Percentiles rank a stretch among this genome's conserved stretches.
These are phyloP conservation scores for Plicaturopsis crispa DNA, from an alignment of 768 basidiomycete species.

Conservation along the genomic window DNA sequence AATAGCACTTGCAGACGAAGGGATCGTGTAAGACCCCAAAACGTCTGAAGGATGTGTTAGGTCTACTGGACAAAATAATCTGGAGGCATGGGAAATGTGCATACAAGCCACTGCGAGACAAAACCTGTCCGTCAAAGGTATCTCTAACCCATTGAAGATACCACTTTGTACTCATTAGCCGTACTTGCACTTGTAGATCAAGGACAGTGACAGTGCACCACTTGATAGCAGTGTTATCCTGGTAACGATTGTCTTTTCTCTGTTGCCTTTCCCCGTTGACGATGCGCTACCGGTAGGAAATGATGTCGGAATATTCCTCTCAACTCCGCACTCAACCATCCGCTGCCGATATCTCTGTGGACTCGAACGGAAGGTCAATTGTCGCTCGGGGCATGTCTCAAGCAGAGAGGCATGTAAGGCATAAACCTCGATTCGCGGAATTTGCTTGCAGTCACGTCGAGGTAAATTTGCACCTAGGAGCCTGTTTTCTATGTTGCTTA, in stretches of 20 bases:
- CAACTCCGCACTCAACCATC: slow-evolving; percentile 46
- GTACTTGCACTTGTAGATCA: slow-evolving; percentile 24
- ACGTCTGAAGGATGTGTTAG: slow-evolving; percentile 50
- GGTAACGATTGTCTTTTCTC: slow-evolving; percentile 25
- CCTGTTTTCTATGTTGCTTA: not conserved
- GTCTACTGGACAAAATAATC: slow-evolving; percentile 52
- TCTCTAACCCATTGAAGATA: slow-evolving; percentile 2
- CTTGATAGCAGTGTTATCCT: slow-evolving; percentile 62
- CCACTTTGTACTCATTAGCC: not conserved
- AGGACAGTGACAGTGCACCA: slow-evolving; percentile 26
- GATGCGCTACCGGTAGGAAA: slow-evolving; percentile 39
- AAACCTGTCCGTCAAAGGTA: slow-evolving; percentile 77
- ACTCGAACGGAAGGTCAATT: slow-evolving; percentile 44
- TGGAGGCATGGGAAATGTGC: slow-evolving; percentile 63
- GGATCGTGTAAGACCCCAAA: slow-evolving; percentile 66
- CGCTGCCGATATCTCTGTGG: slow-evolving; percentile 37
- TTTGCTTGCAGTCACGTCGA: slow-evolving; percentile 62
- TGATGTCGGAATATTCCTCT: slow-evolving; percentile 64
- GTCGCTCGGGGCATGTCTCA: slow-evolving; percentile 37
- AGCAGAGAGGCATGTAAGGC: slow-evolving; percentile 32
- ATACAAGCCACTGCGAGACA: slow-evolving; percentile 57
- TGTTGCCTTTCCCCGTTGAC: not conserved
- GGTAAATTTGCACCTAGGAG: slow-evolving; percentile 40
- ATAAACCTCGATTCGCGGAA: slow-evolving; percentile 75
- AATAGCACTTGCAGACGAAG: slow-evolving; percentile 18